phyloP scores from a whole-genome alignment of 1,139 yeast genomes.

The Hyphopichia fennica region DNA sequence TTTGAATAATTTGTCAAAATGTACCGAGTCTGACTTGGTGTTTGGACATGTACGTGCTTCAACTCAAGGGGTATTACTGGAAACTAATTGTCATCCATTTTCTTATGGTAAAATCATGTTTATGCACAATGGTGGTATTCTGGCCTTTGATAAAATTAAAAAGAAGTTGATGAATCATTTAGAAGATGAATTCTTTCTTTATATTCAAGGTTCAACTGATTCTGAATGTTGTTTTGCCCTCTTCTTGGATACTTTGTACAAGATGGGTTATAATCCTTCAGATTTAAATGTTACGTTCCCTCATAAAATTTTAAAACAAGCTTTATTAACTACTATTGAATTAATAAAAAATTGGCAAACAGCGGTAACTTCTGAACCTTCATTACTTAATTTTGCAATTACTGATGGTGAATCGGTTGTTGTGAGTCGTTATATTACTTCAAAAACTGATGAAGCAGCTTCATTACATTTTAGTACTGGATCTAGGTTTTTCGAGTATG shows the following conservation, averaged over 20 bases:
- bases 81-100: slow-evolving; percentile 95
- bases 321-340: slow-evolving; percentile 72
- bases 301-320: slow-evolving; percentile 62
- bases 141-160: slow-evolving; percentile 72
- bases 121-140: slow-evolving; percentile 95
- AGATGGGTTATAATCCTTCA: slow-evolving; percentile 73
- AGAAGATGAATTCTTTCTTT: slow-evolving; percentile 75
- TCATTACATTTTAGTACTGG: slow-evolving; percentile 94
- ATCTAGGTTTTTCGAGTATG: slow-evolving; percentile 83
- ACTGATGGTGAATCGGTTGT: slow-evolving; percentile 93
- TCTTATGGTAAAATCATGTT: slow-evolving; percentile 84
- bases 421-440: slow-evolving; percentile 84
- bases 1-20: slow-evolving; percentile 78
- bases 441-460: slow-evolving; percentile 92
- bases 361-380: slow-evolving; percentile 62
- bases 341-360: slow-evolving; percentile 68
- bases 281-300: slow-evolving; percentile 35
- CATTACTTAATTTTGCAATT: slow-evolving; percentile 87
- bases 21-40: slow-evolving; percentile 79
- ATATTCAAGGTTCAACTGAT: slow-evolving; percentile 91
- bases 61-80: slow-evolving; percentile 90
- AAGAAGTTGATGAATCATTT: slow-evolving; percentile 69
- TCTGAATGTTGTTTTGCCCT: slow-evolving; percentile 94
- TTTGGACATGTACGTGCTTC: slow-evolving; percentile 97
- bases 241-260: slow-evolving; percentile 72